Evolutionary conservation across 2,329 filamentous ascomycete genomes (phyloP).

Genomic region (Elsinoe arachidis): DNA sequence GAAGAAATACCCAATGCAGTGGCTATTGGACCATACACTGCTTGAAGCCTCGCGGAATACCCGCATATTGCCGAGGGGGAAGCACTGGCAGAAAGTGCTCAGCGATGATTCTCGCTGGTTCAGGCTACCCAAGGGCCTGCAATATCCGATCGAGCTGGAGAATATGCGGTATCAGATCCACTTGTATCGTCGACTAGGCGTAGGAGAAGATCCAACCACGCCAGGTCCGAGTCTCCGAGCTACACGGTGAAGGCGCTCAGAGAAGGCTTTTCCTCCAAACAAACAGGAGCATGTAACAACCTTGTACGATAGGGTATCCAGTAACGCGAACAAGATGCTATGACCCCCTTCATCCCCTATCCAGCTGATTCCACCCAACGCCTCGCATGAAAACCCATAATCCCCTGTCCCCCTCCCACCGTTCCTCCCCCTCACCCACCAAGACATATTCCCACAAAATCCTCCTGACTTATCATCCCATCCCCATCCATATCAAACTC

Average conservation of each 20-base stretch:
- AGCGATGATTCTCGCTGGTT: slow-evolving; percentile 80
- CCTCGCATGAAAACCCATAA: background rate
- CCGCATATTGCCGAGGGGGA: slow-evolving; percentile 14
- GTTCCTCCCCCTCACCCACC: slow-evolving; percentile 21
- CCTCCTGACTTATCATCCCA: slow-evolving; percentile 59
- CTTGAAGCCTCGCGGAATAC: slow-evolving; percentile 29
- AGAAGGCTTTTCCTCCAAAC: background rate
- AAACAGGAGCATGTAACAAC: background rate
- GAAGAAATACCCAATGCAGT: slow-evolving; percentile 84
- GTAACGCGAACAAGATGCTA: slow-evolving; percentile 6
- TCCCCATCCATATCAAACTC: slow-evolving; percentile 95
- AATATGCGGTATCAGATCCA: slow-evolving; percentile 95
- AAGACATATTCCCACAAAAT: slow-evolving; percentile 59
- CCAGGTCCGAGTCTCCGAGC: background rate
- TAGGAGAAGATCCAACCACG: slow-evolving; percentile 1
- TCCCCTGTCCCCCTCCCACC: background rate
- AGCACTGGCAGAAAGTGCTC: slow-evolving; percentile 63
- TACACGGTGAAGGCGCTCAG: background rate
- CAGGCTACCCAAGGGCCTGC: slow-evolving; percentile 52
- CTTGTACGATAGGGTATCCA: slow-evolving; percentile 9
- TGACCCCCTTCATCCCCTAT: background rate
- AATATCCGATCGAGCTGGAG: slow-evolving; percentile 78
- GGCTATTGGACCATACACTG: slow-evolving; percentile 78
- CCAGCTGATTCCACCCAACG: background rate
- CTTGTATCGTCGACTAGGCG: slow-evolving; percentile 47